phyloP scores from a whole-genome alignment of 768 basidiomycete species.

The Podaxis carcinomalis region DNA sequence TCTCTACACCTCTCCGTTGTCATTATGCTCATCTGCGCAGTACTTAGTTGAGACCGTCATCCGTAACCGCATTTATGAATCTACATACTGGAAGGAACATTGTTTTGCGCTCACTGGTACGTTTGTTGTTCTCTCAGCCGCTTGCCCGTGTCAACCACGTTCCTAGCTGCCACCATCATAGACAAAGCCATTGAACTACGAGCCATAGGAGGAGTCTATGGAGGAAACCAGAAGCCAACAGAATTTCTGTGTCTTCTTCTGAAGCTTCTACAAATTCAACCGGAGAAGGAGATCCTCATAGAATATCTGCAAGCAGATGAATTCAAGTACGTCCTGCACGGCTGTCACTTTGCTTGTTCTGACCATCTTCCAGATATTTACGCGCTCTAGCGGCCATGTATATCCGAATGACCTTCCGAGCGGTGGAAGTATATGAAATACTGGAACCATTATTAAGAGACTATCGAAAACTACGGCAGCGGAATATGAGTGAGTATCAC shows the following conservation, averaged over 20 bases:
- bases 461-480: conserved; percentile 80
- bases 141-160: not conserved
- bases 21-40: conserved; percentile 37
- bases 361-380: conserved; percentile 63
- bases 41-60: conserved; percentile 95
- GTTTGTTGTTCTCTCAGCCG: conserved; percentile 13
- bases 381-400: conserved; percentile 92
- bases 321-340: conserved; percentile 81
- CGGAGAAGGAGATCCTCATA: conserved; percentile 93
- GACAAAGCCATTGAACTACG: conserved; percentile 86
- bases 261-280: conserved; percentile 95
- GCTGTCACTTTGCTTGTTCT: not conserved
- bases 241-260: conserved; percentile 90
- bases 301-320: conserved; percentile 96
- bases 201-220: conserved; percentile 90
- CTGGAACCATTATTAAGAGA: conserved; percentile 95
- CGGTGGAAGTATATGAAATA: conserved; percentile 88
- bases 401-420: conserved; percentile 88
- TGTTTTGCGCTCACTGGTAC: conserved; percentile 94
- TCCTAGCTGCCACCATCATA: conserved; percentile 83
- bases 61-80: conserved; percentile 93
- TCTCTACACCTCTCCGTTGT: not conserved
- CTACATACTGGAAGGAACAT: conserved; percentile 95
- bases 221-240: conserved; percentile 84
- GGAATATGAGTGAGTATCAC: conserved; percentile 64